These are phyloP conservation scores for Suillus americanus DNA, from an alignment of 768 basidiomycete species.

Conservation along the genomic window DNA sequence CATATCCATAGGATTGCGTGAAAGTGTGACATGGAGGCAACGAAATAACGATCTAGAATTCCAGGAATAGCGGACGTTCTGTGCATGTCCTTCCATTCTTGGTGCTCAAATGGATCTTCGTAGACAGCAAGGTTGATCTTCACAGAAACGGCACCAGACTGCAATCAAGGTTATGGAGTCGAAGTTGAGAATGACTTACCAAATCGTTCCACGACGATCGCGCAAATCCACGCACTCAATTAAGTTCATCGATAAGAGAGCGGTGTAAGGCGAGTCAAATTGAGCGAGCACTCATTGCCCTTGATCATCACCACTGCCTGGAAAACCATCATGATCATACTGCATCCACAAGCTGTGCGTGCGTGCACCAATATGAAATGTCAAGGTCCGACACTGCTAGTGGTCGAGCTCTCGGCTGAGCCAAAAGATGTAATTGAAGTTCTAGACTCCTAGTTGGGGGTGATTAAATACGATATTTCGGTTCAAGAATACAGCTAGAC, in stretches of 20 bases:
- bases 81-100: background rate
- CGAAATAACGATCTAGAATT: background rate
- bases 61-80: background rate
- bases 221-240: background rate
- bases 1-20: background rate
- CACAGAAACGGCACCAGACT: background rate
- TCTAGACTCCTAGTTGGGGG: background rate
- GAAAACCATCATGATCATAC: background rate
- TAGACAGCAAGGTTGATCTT: no score
- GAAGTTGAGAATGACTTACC: background rate
- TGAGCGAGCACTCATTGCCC: background rate
- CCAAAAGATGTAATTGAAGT: background rate
- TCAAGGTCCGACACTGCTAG: background rate
- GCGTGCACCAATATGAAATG: background rate
- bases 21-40: background rate
- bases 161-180: background rate
- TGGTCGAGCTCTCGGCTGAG: background rate
- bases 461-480: background rate
- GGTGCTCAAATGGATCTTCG: background rate
- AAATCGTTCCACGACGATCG: background rate
- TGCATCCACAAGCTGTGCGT: background rate
- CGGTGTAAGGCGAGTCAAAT: background rate
- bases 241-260: background rate
- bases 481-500: background rate
- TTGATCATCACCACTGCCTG: background rate